Base-by-base conservation (phyloP, 768 basidiomycete genomes). In the Mycena venus region DNA sequence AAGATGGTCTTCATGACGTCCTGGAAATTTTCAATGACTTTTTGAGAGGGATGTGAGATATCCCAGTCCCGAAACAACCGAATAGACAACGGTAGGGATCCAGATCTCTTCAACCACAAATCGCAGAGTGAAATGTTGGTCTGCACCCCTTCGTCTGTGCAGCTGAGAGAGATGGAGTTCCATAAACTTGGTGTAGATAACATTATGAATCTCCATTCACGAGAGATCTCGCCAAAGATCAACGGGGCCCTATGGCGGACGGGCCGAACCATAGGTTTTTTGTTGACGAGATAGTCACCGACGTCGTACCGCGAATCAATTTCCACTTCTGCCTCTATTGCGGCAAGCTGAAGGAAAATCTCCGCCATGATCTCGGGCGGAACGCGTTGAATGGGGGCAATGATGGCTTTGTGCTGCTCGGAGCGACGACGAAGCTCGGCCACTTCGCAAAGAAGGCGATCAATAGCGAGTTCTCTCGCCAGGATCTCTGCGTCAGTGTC, bases 311-410 rank as follows among this genome's bases (percentile, higher is more conserved):
- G 29, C 7, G 2, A 12, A n/a, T n/a, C n/a, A n/a, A n/a, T n/a
- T 2, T 32, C 31, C n/a, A n/a, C n/a, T n/a, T n/a, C n/a, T n/a
- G 32, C 40, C 9, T 69, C 59, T 9, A 49, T n/a, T 23, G 47
- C 68, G 21, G 40, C 14, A 11, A 42, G 11, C 32, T 69, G 68
- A n/a, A 38, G 38, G 17, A 69, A 69, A 14, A 60, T 60, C 31
- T 60, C 67, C 1, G 56, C 55, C 4, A 68, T 29, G 19, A 68
- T 19, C 36, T 68, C 67, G 2, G 29, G 42, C 1, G 67, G 67
- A 10, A 60, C 23, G 14, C 53, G 66, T 27, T 55, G 66, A 27
- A 67, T 55, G 25, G 65, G 65, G 36, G 51, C 51, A 66, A 66
- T 55, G 38, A 25, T 36, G 27, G 65, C 65, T 31, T 55, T 31